Evolutionary conservation across 768 basidiomycete genomes (phyloP), one percentile per base, ranked within the genome.

Genomic region (Piloderma croceum): DNA sequence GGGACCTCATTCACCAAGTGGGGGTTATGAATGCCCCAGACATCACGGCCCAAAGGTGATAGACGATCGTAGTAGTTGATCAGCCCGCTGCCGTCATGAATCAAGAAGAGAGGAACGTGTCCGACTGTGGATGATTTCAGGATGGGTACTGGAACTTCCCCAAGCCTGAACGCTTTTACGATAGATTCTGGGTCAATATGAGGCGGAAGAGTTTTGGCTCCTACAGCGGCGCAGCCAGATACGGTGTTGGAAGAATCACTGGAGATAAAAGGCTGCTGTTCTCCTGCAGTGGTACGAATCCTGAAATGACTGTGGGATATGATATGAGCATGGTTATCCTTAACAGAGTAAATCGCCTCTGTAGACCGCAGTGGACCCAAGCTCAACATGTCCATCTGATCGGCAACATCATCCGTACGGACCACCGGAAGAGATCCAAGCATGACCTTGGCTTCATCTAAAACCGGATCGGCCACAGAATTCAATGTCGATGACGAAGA

Each of bases 51-150:
- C 3, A 86, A 48, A 7, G 65, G 51, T 6, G 58, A 49, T 5
- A 83, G 56, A 7, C 67, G 68, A 24, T 70, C 57, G 40, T 76
- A 76, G 38, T 78, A 74, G 24, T 62, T 63, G 13, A 71, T 60
- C 10, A 82, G 55, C 0, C 85, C 85, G 46, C 79, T 82, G 5
- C 85, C 85, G 45, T 87, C 85, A 48, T 88, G 83, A 7, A 88
- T 65, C 18, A 88, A 68, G 41, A 83, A 71, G 3, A 88, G 64
- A 1, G 76, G 82, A 0, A 57, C 39, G 3, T 36, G 43, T 10
- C 38, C 20, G 7, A 55, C 44, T 3, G 42, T 31, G 1, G 36
- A 38, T 18, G 61, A 48, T 22, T 47, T 51, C 42, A 76, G 79
- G 29, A 79, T 50, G 17, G 54, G 48, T 12, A 65, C 45, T 0